Base-by-base conservation (phyloP, 1,284 basidiomycete species). In the Caloboletus inedulis region DNA sequence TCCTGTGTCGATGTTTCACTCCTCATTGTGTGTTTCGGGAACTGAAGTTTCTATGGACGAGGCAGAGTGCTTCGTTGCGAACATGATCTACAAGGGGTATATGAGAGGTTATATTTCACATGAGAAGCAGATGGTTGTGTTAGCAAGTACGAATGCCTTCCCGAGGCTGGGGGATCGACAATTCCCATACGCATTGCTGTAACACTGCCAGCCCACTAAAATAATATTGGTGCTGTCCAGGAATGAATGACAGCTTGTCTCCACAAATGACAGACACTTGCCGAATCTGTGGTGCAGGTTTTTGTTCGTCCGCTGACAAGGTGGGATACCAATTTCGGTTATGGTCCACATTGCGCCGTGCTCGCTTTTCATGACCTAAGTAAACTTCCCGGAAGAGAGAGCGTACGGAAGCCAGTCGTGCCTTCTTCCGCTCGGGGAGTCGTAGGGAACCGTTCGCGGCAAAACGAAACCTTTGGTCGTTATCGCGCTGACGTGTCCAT, bases 81-180 rank as follows among this genome's bases (percentile, higher is more conserved):
- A 94, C 65, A 89, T 96, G 87, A 90, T 98, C 37, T 93, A 87
- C 73, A 91, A 89, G 74, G 93, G 91, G 4, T 92, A 88, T 69
- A 87, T 98, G 69, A 82, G 89, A 53, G 96, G 96, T 5, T 98
- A 98, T 71, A 96, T 99, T 64, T 94, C 92, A 43, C 96, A 99
- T 66, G 91, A 93, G 66, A 89, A 90, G 69, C 87, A 92, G 72
- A 92, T 89, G 78, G 88, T 98, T 3, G 96, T 99, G 3, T 70
- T 99, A 47, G 85, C 91, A 1, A 84, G 85, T 58, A 81, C 79
- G 13, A 88, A 88, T 59, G 83, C 94, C 0, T 98, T 98, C 66
- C 94, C 95, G 6, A 74, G 74, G 51, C 63, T 85, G 8, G 79
- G 74, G 16, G 86, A 88, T 56, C 73, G 84, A 33, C 75, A 75